Base-by-base conservation (phyloP, 176 grass and related monocot genomes). In the Rhynchospora breviuscula region DNA sequence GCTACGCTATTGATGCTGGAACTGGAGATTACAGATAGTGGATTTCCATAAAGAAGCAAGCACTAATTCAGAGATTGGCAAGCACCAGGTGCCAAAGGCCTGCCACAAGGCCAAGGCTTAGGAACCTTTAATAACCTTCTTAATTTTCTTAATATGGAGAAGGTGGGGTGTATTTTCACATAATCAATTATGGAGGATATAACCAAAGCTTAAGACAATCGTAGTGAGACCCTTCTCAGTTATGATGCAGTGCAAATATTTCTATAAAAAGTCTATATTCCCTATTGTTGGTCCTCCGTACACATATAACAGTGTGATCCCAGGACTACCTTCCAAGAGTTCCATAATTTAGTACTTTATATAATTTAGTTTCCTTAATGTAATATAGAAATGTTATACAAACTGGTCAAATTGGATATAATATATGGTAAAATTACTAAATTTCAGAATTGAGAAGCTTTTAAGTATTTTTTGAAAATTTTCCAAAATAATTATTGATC, bases 161-260 rank as follows among this genome's bases (percentile, higher is more conserved):
- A 25, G 9, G 11, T 75, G 48, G 8, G 47, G 11, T 44, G 66
- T 69, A 69, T 43, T 69, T 40, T n/a, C 5, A 29, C 2, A 75
- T 15, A 75, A 52, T 53, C 47, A 74, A 75, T 53, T 53, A 66
- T 15, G 63, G n/a, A 75, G 49, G 73, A 48, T 77, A 56, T 57
- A 54, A 57, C 12, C 1, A 11, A 57, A 23, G 51, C 51, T 17
- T 56, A 31, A 71, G 22, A 77, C 46, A 19, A 45, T 23, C 7
- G 45, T 11, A 13, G 23, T 49, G 54, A 56, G 48, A 29, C 22
- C 49, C 13, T 53, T 44, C 21, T 19, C 23, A 17, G 7, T 76
- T 56, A 77, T 15, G 12, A 77, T 56, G 23, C 49, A 8, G 15
- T 31, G 49, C 73, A 77, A 6, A 10, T 31, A 13, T 29, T 77